A percentile compares a stretch with the other conserved stretches of the same genome.
These are phyloP conservation scores for Jaapia argillacea DNA, from an alignment of 768 basidiomycete genomes.

Conservation along the genomic window DNA sequence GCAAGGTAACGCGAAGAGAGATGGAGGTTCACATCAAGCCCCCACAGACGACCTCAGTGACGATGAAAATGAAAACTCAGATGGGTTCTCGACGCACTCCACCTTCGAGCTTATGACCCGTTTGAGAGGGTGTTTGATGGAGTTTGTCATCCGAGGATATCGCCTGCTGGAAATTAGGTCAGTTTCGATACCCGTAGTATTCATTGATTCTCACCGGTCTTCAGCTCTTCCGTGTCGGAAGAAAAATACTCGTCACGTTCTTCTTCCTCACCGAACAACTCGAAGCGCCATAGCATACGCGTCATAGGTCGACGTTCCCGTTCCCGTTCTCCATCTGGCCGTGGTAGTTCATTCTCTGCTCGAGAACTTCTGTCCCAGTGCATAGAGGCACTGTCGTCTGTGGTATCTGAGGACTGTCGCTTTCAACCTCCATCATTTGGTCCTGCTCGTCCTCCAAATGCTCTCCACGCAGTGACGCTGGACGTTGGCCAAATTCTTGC, in stretches of 20 bases:
- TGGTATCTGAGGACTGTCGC: conserved; percentile 66
- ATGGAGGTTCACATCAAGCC: conserved; percentile 11
- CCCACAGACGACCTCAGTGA: conserved; percentile 42
- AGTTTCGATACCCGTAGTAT: not conserved
- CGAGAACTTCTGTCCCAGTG: conserved; percentile 38
- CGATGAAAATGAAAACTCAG: conserved; percentile 28
- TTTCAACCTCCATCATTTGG: conserved; percentile 49
- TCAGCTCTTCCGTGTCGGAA: not conserved
- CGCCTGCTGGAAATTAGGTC: conserved; percentile 8
- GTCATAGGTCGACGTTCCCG: conserved; percentile 34
- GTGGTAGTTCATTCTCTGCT: conserved; percentile 7
- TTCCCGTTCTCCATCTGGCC: conserved; percentile 36
- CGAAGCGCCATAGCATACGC: conserved; percentile 33
- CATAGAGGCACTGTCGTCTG: conserved; percentile 48
- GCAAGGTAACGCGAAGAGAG: conserved; percentile 12
- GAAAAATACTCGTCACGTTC: not conserved
- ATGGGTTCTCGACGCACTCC: conserved; percentile 49
- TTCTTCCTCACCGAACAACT: conserved; percentile 25
- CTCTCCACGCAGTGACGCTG: conserved; percentile 61
- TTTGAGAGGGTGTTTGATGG: conserved; percentile 48
- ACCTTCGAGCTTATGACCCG: conserved; percentile 57
- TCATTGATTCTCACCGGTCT: not conserved
- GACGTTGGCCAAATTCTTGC: conserved; percentile 65
- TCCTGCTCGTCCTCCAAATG: conserved; percentile 60
- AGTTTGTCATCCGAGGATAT: conserved; percentile 6